Conservation (phyloP, 805 yeast species). For the Candida khao-thaluensis region DNA sequence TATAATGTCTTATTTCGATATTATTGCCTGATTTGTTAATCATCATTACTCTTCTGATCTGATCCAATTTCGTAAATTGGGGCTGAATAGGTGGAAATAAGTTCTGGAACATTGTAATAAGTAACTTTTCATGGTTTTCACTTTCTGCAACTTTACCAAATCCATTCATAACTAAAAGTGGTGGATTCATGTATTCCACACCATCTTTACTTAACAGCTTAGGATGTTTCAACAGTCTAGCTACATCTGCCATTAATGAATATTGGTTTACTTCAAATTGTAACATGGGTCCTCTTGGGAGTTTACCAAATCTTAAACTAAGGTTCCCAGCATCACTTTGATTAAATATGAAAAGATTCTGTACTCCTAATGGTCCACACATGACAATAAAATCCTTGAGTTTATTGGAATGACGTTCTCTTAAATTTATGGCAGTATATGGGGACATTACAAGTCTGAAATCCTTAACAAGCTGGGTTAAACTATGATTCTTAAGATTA, state of each 20-base stretch:
- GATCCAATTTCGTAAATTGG: slow-evolving; percentile 65
- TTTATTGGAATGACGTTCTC: slow-evolving; percentile 84
- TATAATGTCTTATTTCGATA: slow-evolving; percentile 86
- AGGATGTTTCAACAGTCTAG: slow-evolving; percentile 68
- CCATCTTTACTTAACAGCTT: slow-evolving; percentile 69
- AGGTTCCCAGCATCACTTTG: slow-evolving; percentile 81
- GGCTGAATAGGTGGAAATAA: slow-evolving; percentile 95
- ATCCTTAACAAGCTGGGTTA: slow-evolving; percentile 82
- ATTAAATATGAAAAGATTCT: slow-evolving; percentile 83
- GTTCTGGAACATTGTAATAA: slow-evolving; percentile 89
- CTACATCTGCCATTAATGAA: slow-evolving; percentile 79
- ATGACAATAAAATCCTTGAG: slow-evolving; percentile 94
- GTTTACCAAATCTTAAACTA: slow-evolving; percentile 76
- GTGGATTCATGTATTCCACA: slow-evolving; percentile 71
- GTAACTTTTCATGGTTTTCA: slow-evolving; percentile 70
- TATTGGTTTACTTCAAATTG: slow-evolving; percentile 77
- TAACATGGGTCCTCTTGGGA: slow-evolving; percentile 94
- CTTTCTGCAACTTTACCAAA: slow-evolving; percentile 51
- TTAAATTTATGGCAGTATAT: slow-evolving; percentile 85
- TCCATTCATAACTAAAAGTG: slow-evolving; percentile 90
- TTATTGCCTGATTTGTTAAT: slow-evolving; percentile 66
- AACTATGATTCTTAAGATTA: slow-evolving; percentile 72
- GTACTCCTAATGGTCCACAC: slow-evolving; percentile 95
- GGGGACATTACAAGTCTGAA: slow-evolving; percentile 93
- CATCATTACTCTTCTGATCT: slow-evolving; percentile 83